phyloP scores from a whole-genome alignment of 192 early-diverging fungal genomes.

The Globomyces pollinis-pini region DNA sequence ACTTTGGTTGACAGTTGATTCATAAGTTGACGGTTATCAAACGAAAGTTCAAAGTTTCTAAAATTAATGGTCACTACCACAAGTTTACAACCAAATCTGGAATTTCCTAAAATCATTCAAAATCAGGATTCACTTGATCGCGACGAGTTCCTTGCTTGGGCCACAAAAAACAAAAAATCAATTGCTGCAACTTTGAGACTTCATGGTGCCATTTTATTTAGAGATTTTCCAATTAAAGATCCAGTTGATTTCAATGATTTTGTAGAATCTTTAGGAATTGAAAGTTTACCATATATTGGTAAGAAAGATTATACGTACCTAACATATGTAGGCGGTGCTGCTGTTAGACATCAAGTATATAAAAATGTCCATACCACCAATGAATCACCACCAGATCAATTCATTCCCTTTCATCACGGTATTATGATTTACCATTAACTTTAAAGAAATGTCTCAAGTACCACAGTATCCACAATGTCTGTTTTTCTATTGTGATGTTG shows the following conservation, averaged over 20 bases:
- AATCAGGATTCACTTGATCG: too few species aligned
- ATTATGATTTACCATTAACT: not conserved
- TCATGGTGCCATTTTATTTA: constrained; percentile 25
- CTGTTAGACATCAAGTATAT: constrained; percentile 19
- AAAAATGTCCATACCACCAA: constrained; percentile 24
- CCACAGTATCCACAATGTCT: constrained; percentile 21
- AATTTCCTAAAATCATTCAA: too few species aligned
- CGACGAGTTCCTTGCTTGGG: constrained; percentile 8
- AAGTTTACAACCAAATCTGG: too few species aligned
- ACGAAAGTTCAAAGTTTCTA: too few species aligned
- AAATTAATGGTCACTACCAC: too few species aligned
- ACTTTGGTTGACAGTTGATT: too few species aligned
- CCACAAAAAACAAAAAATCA: not conserved
- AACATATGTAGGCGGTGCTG: constrained; percentile 28
- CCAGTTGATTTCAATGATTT: constrained; percentile 24
- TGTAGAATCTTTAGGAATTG: constrained; percentile 24
- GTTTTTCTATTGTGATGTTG: constrained; percentile 24
- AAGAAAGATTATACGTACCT: not conserved
- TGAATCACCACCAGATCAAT: constrained; percentile 25
- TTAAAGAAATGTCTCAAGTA: constrained; percentile 17
- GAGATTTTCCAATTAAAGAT: constrained; percentile 20
- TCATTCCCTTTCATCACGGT: constrained; percentile 30
- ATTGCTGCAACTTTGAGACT: not conserved
- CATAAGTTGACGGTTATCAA: too few species aligned
- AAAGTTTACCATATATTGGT: constrained; percentile 13